Evolutionary conservation across 495 filamentous ascomycete species (phyloP).

Genomic region (Melanomma pulvis-pyrius): DNA sequence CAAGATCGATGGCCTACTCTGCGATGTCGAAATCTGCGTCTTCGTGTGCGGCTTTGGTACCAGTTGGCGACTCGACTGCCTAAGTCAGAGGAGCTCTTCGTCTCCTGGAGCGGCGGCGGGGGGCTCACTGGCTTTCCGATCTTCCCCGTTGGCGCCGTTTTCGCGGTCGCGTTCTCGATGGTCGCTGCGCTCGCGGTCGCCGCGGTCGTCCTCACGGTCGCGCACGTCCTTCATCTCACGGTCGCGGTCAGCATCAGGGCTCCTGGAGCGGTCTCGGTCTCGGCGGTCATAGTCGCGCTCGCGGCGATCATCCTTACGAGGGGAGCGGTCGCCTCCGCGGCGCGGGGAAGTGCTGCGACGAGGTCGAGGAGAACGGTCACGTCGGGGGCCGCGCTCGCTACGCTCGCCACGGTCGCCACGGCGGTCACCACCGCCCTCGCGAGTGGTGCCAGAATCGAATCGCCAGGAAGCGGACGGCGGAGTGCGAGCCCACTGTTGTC

Average conservation of each 20-base stretch:
- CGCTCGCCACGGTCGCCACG: conserved; percentile 53
- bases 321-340: conserved; percentile 81
- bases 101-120: conserved; percentile 7
- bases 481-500: conserved; percentile 88
- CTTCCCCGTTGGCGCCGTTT: conserved; percentile 74
- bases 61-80: conserved; percentile 69
- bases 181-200: conserved; percentile 51
- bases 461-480: conserved; percentile 98
- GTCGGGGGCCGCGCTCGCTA: conserved; percentile 61
- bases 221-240: conserved; percentile 63
- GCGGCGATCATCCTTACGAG: conserved; percentile 86
- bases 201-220: conserved; percentile 67
- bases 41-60: conserved; percentile 75
- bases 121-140: conserved; percentile 76
- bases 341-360: conserved; percentile 71
- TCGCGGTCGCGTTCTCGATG: conserved; percentile 73
- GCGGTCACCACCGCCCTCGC: conserved; percentile 40
- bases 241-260: conserved; percentile 67
- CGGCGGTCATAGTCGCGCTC: conserved; percentile 70
- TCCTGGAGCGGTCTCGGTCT: conserved; percentile 69
- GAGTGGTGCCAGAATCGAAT: conserved; percentile 68
- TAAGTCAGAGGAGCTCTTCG: conserved; percentile 22
- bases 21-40: conserved; percentile 88
- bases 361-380: conserved; percentile 70
- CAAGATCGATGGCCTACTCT: conserved; percentile 61